phyloP scores from a whole-genome alignment of 73 alveolate species.

The Paramecium tetraurelia region DNA sequence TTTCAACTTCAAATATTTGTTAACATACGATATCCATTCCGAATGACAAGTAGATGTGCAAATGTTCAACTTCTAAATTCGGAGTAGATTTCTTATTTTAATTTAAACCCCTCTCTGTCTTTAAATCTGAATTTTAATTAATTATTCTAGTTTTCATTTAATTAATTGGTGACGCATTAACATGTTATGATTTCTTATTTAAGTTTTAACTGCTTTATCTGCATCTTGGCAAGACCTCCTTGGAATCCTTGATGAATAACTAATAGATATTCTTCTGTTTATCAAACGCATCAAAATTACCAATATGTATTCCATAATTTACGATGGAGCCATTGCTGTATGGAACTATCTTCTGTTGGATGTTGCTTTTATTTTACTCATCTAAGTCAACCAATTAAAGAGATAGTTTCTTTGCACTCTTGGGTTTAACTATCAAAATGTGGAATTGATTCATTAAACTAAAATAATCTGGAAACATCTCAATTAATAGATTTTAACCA shows the following conservation, averaged over 20 bases:
- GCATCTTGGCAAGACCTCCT: neutral
- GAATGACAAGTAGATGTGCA: neutral
- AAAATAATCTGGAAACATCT: slow-evolving; percentile 29
- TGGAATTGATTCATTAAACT: slow-evolving; percentile 24
- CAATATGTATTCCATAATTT: slow-evolving; percentile 19
- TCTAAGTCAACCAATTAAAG: neutral
- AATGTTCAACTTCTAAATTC: neutral
- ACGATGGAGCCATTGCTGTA: neutral
- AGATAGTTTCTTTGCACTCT: neutral
- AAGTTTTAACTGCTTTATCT: neutral
- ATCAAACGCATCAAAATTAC: neutral
- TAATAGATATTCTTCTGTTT: neutral
- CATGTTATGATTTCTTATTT: neutral
- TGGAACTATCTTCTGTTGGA: neutral
- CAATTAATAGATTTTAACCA: neutral
- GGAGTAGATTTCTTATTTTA: neutral
- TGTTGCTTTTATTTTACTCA: neutral
- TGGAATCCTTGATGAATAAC: neutral
- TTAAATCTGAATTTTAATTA: neutral
- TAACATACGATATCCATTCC: slow-evolving; percentile 19
- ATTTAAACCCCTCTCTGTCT: slow-evolving; percentile 8
- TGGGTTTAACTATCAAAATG: neutral
- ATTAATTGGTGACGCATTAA: neutral
- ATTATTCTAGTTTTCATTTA: neutral
- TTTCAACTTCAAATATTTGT: neutral